These are phyloP conservation scores for Zarea fungicola DNA, from an alignment of 2,329 filamentous ascomycete species.

Conservation along the genomic window DNA sequence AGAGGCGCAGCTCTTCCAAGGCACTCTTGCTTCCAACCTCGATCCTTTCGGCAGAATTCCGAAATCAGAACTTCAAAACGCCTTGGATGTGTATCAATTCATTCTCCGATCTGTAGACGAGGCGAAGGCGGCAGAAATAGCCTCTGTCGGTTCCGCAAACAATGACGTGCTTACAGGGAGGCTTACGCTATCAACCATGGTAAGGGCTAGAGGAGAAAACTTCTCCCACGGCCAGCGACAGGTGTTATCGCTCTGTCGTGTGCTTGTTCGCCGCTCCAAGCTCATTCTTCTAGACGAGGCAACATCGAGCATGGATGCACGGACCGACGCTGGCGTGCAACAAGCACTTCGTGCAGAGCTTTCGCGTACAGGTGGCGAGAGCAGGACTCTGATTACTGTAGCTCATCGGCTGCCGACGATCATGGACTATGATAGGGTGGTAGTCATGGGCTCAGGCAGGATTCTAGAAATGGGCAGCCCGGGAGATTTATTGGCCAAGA, in stretches of 20 bases:
- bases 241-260: constrained; percentile 51
- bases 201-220: constrained; percentile 50
- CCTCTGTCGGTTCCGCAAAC: constrained; percentile 17
- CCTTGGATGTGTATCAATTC: constrained; percentile 55
- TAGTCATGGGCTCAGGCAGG: constrained; percentile 50
- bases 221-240: constrained; percentile 55
- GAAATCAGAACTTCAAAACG: constrained; percentile 49
- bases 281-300: constrained; percentile 54
- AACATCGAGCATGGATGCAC: constrained; percentile 54
- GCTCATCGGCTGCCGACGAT: constrained; percentile 54
- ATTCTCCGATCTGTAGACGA: constrained; percentile 46
- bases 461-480: constrained; percentile 45
- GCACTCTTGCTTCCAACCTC: constrained; percentile 50
- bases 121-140: constrained; percentile 26
- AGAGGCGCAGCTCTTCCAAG: constrained; percentile 52
- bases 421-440: constrained; percentile 53
- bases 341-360: constrained; percentile 45
- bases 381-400: constrained; percentile 51
- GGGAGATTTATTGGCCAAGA: constrained; percentile 30
- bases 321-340: constrained; percentile 52
- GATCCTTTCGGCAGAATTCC: constrained; percentile 57
- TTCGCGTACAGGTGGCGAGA: constrained; percentile 31
- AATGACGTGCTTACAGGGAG: constrained; percentile 20
- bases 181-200: constrained; percentile 37
- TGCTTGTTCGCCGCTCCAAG: constrained; percentile 48